Conservation (phyloP, 306 rosid genomes). For the Medicago lupulina region DNA sequence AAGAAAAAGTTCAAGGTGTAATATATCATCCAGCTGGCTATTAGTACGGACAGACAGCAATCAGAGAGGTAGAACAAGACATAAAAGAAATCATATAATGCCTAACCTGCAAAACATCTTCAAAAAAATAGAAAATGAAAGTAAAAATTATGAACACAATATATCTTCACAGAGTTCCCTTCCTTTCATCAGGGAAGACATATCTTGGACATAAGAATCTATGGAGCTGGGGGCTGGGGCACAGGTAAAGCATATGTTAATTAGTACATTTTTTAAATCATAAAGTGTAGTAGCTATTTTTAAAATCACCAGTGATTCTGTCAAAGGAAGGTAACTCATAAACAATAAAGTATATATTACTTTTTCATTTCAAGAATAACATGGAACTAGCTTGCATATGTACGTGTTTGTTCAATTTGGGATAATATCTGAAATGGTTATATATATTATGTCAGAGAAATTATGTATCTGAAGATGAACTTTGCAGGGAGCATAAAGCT, state of each 20-base stretch:
- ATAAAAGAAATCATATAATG: background rate
- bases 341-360: no score
- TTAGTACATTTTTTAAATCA: background rate
- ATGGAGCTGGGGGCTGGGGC: background rate
- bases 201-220: constrained; percentile 1
- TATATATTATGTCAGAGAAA: background rate
- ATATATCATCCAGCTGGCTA: constrained; percentile 25
- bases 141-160: background rate
- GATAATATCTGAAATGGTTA: background rate
- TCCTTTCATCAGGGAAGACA: background rate
- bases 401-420: background rate
- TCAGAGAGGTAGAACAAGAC: background rate
- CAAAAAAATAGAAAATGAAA: background rate
- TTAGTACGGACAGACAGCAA: background rate
- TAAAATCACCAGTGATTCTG: no score
- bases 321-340: no score
- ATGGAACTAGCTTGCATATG: background rate
- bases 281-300: no score
- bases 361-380: no score
- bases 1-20: background rate
- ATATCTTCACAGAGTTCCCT: background rate
- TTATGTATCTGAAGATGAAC: background rate
- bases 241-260: background rate
- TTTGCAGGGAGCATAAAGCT: constrained; percentile 2
- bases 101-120: background rate